Evolutionary conservation across 2,329 filamentous ascomycete species (phyloP), one percentile per base, ranked within the genome.

Genomic region (Phialophora expanda): DNA sequence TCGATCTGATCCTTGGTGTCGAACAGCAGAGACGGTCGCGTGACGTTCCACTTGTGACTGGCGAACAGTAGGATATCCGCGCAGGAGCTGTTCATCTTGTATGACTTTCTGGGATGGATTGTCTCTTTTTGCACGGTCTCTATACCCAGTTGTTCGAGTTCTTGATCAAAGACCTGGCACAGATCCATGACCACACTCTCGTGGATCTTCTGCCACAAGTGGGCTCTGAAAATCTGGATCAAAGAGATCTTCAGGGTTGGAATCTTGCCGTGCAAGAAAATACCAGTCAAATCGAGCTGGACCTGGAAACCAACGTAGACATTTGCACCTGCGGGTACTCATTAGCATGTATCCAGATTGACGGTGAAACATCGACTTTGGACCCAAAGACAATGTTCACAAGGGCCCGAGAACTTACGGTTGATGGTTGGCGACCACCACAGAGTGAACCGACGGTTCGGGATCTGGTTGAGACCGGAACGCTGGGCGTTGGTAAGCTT

Each of bases 51-150:
- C 78, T 98, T 99, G 82, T 98, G 95, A 70, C 91, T 96, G 44
- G 95, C 94, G 75, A 99, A 99, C 9, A 99, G 86, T 62, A 98
- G 85, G 69, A 99, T 97, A 78, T 99, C 95, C 4, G 96, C 95
- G 75, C 95, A 98, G 65, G 94, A 98, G 74, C 93, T 97, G 84
- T 99, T 99, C 95, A 99, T 99, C 87, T 99, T 99, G 87, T 99
- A 99, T 4, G 93, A 97, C 81, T 99, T 99, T 87, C 95, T 87
- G 60, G 95, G 95, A 83, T 99, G 95, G 66, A 99, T 99, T 0
- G 95, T 98, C 82, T 99, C 95, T 80, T 99, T 99, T 77, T 99
- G 95, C 4, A 98, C 95, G 1, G 93, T 96, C 79, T 99, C 95
- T 65, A 99, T 97, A 41, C 93, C 93, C 3, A 99, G 84, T 34